Base-by-base conservation (phyloP, 2,329 filamentous ascomycete genomes). In the Phialophora chinensis region DNA sequence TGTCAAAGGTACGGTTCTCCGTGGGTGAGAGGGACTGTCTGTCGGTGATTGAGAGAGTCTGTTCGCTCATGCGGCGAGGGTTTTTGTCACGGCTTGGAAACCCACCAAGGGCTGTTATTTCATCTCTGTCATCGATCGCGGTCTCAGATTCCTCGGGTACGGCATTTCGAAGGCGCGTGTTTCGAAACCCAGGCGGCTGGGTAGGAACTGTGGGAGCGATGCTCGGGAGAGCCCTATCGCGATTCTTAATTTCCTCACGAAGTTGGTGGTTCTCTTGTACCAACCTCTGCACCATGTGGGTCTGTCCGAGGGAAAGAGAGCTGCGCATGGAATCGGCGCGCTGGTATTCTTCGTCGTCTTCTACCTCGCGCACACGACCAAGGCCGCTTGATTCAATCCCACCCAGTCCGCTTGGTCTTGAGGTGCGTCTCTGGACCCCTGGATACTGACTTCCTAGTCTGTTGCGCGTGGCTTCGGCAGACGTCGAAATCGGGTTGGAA, bases 361-460 rank as follows among this genome's bases (percentile, higher is more conserved):
- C 82, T 38, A 82, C 81, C 72, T 84, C 82, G 53, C 80, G 78
- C 57, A 84, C 77, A 55, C 79, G 81, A 33, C 78, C 81, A 5
- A 84, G 76, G 52, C 78, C 79, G 12, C 78, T 78, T 27, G 80
- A 74, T 66, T 84, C 82, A 11, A 82, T 68, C 59, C 81, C 81
- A 12, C 80, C 80, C 8, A 83, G 75, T 44, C 83, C 74, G 63
- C 80, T 82, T 47, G 81, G 80, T 29, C 82, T 87, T 14, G 93
- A 96, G 4, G 91, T 91, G 42, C 92, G 87, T 75, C 95, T 91
- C 73, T 94, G 91, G 35, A 96, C 83, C 66, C 86, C 89, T 31
- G 90, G 85, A 69, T 90, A 87, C 25, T 85, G 84, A n/a, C 74
- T 76, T 20, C 75, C 77, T 54, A 75, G 76, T 14, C 81, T 76